These are phyloP conservation scores for Tephrocybe sp. DNA, from an alignment of 768 basidiomycete genomes.

Conservation along the genomic window DNA sequence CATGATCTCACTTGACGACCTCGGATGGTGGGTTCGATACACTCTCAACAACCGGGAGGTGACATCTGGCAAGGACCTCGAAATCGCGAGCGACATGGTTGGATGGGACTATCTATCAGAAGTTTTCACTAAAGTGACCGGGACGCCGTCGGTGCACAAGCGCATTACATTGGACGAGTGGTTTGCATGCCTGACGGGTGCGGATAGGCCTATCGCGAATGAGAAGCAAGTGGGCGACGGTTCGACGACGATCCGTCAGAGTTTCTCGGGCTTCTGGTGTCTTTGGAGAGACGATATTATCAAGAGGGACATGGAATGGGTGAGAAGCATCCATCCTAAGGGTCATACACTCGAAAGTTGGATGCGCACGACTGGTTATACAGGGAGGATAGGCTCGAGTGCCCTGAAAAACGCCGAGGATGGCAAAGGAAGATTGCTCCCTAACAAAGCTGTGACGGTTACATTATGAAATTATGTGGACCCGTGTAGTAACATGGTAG, in stretches of 20 bases:
- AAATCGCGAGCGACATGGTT: conserved; percentile 34
- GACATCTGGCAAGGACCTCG: conserved; percentile 33
- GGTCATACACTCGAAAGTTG: conserved; percentile 35
- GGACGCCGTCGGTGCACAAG: conserved; percentile 29
- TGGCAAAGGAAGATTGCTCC: conserved; percentile 24
- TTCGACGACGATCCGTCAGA: conserved; percentile 32
- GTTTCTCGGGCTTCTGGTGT: conserved; percentile 42
- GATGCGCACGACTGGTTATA: conserved; percentile 35
- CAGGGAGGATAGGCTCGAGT: conserved; percentile 19
- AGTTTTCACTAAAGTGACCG: conserved; percentile 36
- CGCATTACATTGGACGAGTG: conserved; percentile 31
- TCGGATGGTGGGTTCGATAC: conserved; percentile 39
- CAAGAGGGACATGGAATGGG: conserved; percentile 42
- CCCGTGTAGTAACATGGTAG: too few relatives aligned
- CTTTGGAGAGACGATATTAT: conserved; percentile 42
- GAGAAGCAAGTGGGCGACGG: conserved; percentile 25
- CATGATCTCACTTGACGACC: conserved; percentile 36
- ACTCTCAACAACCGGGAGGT: conserved; percentile 32
- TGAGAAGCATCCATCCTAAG: conserved; percentile 34
- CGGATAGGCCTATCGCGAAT: conserved; percentile 29
- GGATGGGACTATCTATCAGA: conserved; percentile 33
- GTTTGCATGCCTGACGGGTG: conserved; percentile 25
- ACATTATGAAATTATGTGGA: neutral
- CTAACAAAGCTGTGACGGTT: conserved; percentile 19
- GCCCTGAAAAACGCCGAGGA: conserved; percentile 31